Conservation (phyloP, 345 rosid genomes). For the Eucalyptus virginea region DNA sequence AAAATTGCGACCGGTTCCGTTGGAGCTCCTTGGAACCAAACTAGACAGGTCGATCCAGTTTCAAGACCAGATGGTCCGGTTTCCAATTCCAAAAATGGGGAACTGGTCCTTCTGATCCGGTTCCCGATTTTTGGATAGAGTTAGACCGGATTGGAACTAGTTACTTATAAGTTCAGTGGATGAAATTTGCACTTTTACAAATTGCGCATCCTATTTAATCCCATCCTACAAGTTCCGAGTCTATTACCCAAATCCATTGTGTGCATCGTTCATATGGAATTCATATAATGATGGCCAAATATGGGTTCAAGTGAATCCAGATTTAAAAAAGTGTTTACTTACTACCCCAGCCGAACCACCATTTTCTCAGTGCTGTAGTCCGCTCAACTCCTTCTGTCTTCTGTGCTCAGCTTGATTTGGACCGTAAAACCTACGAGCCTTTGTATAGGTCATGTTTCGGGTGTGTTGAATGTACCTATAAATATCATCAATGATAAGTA, state of each 20-base stretch:
- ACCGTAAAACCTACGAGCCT: not conserved
- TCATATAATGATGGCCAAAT: not conserved
- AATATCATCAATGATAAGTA: not conserved
- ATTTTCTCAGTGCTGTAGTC: not conserved
- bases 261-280: not conserved
- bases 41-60: not conserved
- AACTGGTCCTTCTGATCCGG: not conserved
- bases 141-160: not conserved
- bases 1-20: too few species aligned
- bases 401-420: not conserved
- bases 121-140: not conserved
- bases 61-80: not conserved
- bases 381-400: not conserved
- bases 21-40: not conserved
- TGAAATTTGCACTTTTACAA: not conserved
- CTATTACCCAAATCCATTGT: not conserved
- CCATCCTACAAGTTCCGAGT: not conserved
- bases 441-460: not conserved
- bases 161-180: too few species aligned
- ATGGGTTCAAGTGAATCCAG: not conserved
- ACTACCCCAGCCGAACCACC: not conserved
- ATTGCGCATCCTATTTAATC: not conserved
- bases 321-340: too few species aligned
- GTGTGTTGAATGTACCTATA: not conserved
- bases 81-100: too few species aligned